These are phyloP conservation scores for Pseudogymnoascus sp. DNA, from an alignment of 2,329 filamentous ascomycete genomes.

Conservation along the genomic window DNA sequence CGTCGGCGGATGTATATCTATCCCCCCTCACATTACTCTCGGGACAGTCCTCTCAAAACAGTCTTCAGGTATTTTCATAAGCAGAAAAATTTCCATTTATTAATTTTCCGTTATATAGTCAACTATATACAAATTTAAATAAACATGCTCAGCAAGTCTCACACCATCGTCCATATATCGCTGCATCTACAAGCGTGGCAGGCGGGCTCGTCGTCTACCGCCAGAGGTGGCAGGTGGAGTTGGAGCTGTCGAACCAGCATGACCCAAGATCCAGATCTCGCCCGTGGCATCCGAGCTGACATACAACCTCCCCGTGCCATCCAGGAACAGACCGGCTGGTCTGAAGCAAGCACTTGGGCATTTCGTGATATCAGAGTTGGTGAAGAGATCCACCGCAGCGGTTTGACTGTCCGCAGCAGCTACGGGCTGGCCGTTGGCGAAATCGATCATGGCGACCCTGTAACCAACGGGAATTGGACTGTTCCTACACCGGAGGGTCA, in stretches of 20 bases:
- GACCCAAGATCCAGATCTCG: slow-evolving; percentile 54
- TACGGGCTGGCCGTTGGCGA: slow-evolving; percentile 37
- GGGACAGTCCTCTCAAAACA: neutral
- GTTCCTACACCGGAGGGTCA: slow-evolving; percentile 13
- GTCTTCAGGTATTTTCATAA: neutral
- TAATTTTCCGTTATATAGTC: neutral
- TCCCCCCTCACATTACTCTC: neutral
- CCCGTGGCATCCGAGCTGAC: slow-evolving; percentile 58
- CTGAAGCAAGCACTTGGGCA: slow-evolving; percentile 55
- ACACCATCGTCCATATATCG: neutral
- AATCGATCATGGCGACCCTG: slow-evolving; percentile 36
- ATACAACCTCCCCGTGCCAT: slow-evolving; percentile 51
- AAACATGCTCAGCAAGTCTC: neutral
- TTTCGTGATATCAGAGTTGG: slow-evolving; percentile 43
- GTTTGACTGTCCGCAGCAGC: slow-evolving; percentile 37
- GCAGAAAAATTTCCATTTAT: neutral
- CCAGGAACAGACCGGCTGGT: slow-evolving; percentile 51
- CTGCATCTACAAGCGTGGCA: neutral
- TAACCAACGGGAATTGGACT: slow-evolving; percentile 38
- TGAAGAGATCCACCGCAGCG: slow-evolving; percentile 46
- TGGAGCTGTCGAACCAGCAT: slow-evolving; percentile 9
- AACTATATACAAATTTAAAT: neutral
- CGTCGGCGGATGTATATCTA: neutral
- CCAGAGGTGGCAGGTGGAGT: slow-evolving; percentile 2
- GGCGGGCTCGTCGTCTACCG: neutral